Evolutionary conservation across 2,329 filamentous ascomycete species (phyloP).

Genomic region (Pochonia chlamydosporia): DNA sequence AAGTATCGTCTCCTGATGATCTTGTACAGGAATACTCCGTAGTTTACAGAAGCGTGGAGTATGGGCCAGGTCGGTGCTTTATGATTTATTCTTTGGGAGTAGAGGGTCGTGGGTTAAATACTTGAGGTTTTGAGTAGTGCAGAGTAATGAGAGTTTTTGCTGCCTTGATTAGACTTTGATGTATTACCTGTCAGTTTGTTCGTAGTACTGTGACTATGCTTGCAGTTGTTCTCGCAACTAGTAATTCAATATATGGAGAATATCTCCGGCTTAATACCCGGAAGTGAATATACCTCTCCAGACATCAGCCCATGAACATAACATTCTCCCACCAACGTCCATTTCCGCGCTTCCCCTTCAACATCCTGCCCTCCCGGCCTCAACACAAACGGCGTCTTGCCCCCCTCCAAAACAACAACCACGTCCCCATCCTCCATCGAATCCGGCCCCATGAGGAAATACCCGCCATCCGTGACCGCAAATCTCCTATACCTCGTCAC

Average conservation of each 20-base stretch:
- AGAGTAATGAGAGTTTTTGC: too few species aligned
- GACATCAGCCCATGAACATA: slow-evolving; percentile 32
- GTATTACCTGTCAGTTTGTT: too few species aligned
- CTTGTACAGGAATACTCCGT: too few species aligned
- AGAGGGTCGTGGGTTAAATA: too few species aligned
- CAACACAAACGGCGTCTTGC: slow-evolving; percentile 25
- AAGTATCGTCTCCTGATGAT: too few species aligned
- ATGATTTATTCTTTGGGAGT: too few species aligned
- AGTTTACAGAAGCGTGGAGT: too few species aligned
- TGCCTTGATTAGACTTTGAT: too few species aligned
- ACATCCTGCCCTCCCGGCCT: slow-evolving; percentile 9
- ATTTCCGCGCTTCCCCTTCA: slow-evolving; percentile 10
- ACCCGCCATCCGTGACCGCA: slow-evolving; percentile 22
- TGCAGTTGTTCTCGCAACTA: background rate
- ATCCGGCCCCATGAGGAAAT: slow-evolving; percentile 28
- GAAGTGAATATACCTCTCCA: slow-evolving; percentile 18
- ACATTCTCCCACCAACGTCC: slow-evolving; percentile 28
- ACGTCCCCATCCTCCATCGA: slow-evolving; percentile 22
- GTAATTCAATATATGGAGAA: slow-evolving; percentile 20
- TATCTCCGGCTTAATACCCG: slow-evolving; percentile 19
- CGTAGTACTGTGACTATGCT: too few species aligned
- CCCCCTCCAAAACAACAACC: slow-evolving; percentile 26
- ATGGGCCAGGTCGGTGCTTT: too few species aligned
- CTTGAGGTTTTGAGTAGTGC: too few species aligned
- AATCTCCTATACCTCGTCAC: slow-evolving; percentile 27